Evolutionary conservation across 768 basidiomycete species (phyloP), one percentile per base, ranked within the genome.

Genomic region (Fibroporia radiculosa): DNA sequence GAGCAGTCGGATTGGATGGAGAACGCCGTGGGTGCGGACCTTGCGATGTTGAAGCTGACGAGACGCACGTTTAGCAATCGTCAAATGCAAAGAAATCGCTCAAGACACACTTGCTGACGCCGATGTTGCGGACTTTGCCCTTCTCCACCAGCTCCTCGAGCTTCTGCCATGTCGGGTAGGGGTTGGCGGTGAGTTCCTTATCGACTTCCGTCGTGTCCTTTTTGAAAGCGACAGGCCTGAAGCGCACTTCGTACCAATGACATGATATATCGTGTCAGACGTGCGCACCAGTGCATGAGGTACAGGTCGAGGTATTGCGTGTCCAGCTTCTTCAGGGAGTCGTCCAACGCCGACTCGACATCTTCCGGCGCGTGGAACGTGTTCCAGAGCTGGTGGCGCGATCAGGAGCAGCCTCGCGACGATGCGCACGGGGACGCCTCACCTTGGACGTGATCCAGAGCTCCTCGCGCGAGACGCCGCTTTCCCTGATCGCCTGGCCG

Each of bases 251-350:
- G 20, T 39, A 13, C 19, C 24, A 18, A 29, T 3, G 10, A 45
- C 12, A 44, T 6, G 14, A 45, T 6, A 27, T 6, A 26, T 6
- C 6, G 4, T 1, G 3, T n/a, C 24, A 36, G 45, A 43, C 42
- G 40, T 44, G 11, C 64, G 14, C 54, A 82, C 84, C 84, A 90
- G 56, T 88, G 85, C 48, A 89, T 84, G 40, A 92, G 65, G 58
- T 89, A 90, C 38, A 91, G 60, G 59, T 91, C 87, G 40, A 92
- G 70, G 60, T 89, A 88, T 32, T 81, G 73, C 1, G 76, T 79
- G 2, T 74, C 73, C 2, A 88, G 73, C 50, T 68, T 73, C 7
- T 62, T 49, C 6, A 86, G 69, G 0, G 82, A 78, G 47, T 86
- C 79, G 52, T 87, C 80, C 7, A 89, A 68, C 10, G 70, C 71